Evolutionary conservation across 2,329 filamentous ascomycete genomes (phyloP), one percentile per base, ranked within the genome.

Genomic region (Colletotrichum echinochloae): DNA sequence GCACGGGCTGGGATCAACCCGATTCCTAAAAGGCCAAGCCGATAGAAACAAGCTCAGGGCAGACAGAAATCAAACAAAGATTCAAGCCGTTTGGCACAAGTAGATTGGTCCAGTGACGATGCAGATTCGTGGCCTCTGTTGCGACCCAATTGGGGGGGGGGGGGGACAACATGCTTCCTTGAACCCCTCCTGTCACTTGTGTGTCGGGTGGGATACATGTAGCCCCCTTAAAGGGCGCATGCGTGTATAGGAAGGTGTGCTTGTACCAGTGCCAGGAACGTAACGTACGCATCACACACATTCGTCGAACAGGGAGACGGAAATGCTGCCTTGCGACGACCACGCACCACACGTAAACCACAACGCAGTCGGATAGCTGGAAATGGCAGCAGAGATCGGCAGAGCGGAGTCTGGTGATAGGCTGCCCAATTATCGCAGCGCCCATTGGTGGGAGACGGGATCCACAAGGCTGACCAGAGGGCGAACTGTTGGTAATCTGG

Each of bases 371-470:
- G 57, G 16, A 51, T 18, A 52, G 39, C 54, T 28, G 63, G 65
- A 46, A 57, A 51, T 59, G 65, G 51, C 59, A 51, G 51, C 63
- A 46, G 46, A 54, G 44, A 66, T 71, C 48, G 66, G 57, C 44
- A 30, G 37, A 61, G 68, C 71, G 71, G 71, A 61, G 63, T 37
- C 44, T 51, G 54, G 48, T 68, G 71, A 71, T 71, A 72, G 71
- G 71, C 71, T 68, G 59, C 71, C 39, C 68, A 41, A 69, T 72
- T 72, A n/a, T 41, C 44, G 23, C 20, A 37, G 33, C 52, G 23
- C 5, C 72, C 68, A 72, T 72, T 72, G 66, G 71, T 35, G 33
- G 35, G 26, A 16, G 5, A 5, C 12, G 57, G 56, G 20, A 37
- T 41, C 68, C 65, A 26, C 62, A 72, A 69, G 71, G 71, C 71